phyloP scores from a whole-genome alignment of 352 stramenopile species.

The Plasmopara halstedii region DNA sequence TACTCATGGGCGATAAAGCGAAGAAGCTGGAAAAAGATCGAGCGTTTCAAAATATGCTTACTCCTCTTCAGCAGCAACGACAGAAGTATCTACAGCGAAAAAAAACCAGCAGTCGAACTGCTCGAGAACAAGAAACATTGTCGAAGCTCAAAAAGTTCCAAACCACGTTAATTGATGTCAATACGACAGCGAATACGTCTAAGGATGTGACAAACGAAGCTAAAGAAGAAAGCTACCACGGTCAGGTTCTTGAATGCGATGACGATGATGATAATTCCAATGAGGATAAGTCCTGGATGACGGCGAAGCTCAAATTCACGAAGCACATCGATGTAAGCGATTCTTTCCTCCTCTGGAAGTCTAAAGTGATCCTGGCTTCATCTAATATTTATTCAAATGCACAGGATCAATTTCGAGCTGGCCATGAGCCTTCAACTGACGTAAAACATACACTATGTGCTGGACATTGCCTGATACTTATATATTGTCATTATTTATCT shows the following conservation, averaged over 20 bases:
- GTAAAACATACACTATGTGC: conserved; percentile 17
- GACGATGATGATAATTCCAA: conserved; percentile 28
- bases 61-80: conserved; percentile 64
- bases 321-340: conserved; percentile 83
- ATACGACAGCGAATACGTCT: conserved; percentile 11
- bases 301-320: conserved; percentile 83
- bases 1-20: conserved; percentile 52
- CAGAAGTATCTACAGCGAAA: conserved; percentile 66
- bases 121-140: conserved; percentile 62
- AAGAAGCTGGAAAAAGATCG: conserved; percentile 48
- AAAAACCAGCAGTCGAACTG: conserved; percentile 39
- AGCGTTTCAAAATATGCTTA: conserved; percentile 63
- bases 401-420: conserved; percentile 69
- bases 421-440: conserved; percentile 41
- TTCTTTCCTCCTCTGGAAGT: no score
- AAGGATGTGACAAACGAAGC: conserved; percentile 4
- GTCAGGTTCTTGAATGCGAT: conserved; percentile 53
- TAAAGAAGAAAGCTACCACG: conserved; percentile 37
- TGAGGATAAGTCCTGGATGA: conserved; percentile 72
- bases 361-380: no score
- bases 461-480: not conserved
- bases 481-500: not conserved
- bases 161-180: conserved; percentile 36
- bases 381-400: not conserved
- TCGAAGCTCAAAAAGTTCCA: conserved; percentile 62